Evolutionary conservation across 2,329 filamentous ascomycete species (phyloP).

Genomic region (Xylariaceae sp.): DNA sequence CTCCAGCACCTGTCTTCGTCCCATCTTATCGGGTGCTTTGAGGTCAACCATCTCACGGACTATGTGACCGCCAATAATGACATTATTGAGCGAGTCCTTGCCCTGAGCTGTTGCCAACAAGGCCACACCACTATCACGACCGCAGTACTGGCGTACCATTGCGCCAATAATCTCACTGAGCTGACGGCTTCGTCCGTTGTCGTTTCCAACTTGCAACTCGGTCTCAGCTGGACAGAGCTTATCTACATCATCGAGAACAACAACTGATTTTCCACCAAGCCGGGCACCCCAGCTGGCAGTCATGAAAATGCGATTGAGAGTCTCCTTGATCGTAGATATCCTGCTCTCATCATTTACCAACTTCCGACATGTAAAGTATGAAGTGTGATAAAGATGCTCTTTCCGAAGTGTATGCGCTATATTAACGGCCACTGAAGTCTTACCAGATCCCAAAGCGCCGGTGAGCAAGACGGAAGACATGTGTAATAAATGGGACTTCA

Average conservation of each 20-base stretch:
- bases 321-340: constrained; percentile 87
- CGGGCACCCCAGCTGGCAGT: constrained; percentile 86
- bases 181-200: constrained; percentile 88
- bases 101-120: constrained; percentile 85
- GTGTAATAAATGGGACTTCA: constrained; percentile 72
- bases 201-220: constrained; percentile 86
- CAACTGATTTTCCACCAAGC: constrained; percentile 73
- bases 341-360: constrained; percentile 87
- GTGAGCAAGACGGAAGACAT: constrained; percentile 86
- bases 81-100: constrained; percentile 87
- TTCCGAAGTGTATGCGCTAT: constrained; percentile 68
- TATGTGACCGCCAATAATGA: constrained; percentile 85
- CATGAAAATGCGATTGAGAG: constrained; percentile 76
- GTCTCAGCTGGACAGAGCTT: constrained; percentile 90
- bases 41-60: constrained; percentile 85
- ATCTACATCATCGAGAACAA: constrained; percentile 90
- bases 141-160: constrained; percentile 79
- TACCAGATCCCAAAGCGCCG: constrained; percentile 84
- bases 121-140: constrained; percentile 72
- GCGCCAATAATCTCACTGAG: constrained; percentile 84
- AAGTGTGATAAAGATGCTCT: constrained; percentile 71
- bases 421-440: constrained; percentile 73
- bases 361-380: constrained; percentile 81
- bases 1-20: constrained; percentile 75
- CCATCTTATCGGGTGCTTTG: constrained; percentile 90